Percentiles rank a stretch among this genome's conserved stretches.
phyloP scores from a whole-genome alignment of 2,329 filamentous ascomycete species.

The Alternaria atra region DNA sequence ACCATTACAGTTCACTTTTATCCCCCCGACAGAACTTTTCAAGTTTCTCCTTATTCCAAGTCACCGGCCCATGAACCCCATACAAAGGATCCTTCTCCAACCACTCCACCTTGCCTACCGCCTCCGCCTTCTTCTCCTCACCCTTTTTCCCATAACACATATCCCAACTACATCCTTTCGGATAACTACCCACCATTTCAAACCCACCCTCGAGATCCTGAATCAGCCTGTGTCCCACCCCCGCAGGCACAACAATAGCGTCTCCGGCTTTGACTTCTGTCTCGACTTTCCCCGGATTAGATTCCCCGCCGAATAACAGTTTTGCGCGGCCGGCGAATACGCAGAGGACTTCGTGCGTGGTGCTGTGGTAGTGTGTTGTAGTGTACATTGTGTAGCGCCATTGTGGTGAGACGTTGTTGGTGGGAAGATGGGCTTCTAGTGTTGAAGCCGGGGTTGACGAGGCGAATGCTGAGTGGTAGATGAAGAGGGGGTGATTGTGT shows the following conservation, averaged over 20 bases:
- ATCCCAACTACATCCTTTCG: slow-evolving; percentile 67
- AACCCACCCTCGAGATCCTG: slow-evolving; percentile 66
- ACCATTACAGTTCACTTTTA: slow-evolving; percentile 11
- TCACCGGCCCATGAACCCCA: slow-evolving; percentile 35
- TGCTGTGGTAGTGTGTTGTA: slow-evolving; percentile 73
- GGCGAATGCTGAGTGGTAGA: slow-evolving; percentile 70
- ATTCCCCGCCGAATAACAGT: slow-evolving; percentile 73
- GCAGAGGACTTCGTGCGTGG: slow-evolving; percentile 71
- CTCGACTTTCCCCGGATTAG: slow-evolving; percentile 67
- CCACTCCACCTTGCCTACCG: slow-evolving; percentile 63
- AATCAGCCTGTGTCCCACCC: slow-evolving; percentile 70
- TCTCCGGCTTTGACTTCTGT: slow-evolving; percentile 66
- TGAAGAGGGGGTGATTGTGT: slow-evolving; percentile 69
- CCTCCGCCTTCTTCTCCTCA: slow-evolving; percentile 63
- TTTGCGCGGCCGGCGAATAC: slow-evolving; percentile 66
- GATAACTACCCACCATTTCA: slow-evolving; percentile 74
- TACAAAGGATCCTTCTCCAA: slow-evolving; percentile 67
- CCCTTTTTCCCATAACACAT: slow-evolving; percentile 72
- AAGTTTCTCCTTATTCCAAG: slow-evolving; percentile 35
- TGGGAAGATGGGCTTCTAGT: slow-evolving; percentile 65
- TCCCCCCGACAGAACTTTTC: slow-evolving; percentile 7
- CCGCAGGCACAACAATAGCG: slow-evolving; percentile 71
- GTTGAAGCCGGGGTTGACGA: slow-evolving; percentile 54
- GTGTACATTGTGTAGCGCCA: slow-evolving; percentile 76
- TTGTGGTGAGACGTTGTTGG: slow-evolving; percentile 64